Evolutionary conservation across 495 filamentous ascomycete species (phyloP).

Genomic region (Hyaloscypha variabilis): DNA sequence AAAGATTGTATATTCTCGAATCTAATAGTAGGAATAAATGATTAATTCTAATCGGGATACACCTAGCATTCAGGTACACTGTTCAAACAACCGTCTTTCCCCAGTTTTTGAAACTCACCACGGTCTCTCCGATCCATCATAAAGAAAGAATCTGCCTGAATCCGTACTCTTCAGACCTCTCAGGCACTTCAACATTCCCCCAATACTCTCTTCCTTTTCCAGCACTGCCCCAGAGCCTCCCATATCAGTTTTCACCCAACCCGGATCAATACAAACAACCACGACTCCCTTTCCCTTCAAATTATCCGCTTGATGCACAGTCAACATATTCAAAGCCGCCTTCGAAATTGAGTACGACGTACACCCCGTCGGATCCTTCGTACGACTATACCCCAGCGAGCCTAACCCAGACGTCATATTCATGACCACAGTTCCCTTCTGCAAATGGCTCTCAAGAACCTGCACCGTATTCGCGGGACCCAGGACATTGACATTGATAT

Average conservation of each 20-base stretch:
- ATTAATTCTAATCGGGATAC: no score
- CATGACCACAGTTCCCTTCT: constrained; percentile 35
- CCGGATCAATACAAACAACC: constrained; percentile 32
- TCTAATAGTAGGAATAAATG: no score
- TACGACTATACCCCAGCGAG: constrained; percentile 23
- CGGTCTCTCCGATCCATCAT: constrained; percentile 28
- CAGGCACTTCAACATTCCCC: constrained; percentile 35
- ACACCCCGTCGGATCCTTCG: constrained; percentile 2
- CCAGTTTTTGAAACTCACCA: constrained; percentile 30
- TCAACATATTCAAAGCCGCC: constrained; percentile 46
- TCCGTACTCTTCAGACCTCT: constrained; percentile 39
- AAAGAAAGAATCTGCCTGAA: constrained; percentile 38
- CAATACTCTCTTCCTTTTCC: constrained; percentile 36
- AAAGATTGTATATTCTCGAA: no score
- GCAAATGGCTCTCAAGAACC: constrained; percentile 34
- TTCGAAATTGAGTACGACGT: constrained; percentile 43
- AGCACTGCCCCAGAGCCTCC: constrained; percentile 38
- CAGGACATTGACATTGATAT: constrained; percentile 42
- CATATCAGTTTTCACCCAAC: constrained; percentile 33
- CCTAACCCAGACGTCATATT: constrained; percentile 45
- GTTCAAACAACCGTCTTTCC: no score
- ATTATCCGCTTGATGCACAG: constrained; percentile 42
- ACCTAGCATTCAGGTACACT: no score
- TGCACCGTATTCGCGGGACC: constrained; percentile 40
- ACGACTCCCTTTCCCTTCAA: constrained; percentile 31